Conservation (phyloP, 2,329 filamentous ascomycete species). For the Aspergillus phoenicis region DNA sequence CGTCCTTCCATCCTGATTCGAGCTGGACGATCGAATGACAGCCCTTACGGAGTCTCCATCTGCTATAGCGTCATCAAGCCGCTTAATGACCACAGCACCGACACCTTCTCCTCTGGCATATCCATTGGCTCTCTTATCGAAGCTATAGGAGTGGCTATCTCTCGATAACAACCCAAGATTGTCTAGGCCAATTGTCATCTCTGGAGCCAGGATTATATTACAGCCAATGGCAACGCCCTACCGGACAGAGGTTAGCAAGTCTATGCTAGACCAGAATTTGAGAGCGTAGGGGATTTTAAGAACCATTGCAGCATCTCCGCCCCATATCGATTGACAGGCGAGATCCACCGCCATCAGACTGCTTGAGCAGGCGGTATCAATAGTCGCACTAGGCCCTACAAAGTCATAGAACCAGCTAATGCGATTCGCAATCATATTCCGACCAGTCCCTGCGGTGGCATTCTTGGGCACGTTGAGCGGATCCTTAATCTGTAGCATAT, state of each 20-base stretch:
- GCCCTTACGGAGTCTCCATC: conserved; percentile 47
- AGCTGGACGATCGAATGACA: conserved; percentile 32
- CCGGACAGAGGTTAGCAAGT: not conserved
- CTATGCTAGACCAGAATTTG: not conserved
- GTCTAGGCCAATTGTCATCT: conserved; percentile 15
- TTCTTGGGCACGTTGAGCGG: conserved; percentile 18
- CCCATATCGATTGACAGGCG: conserved; percentile 24
- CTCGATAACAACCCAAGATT: conserved; percentile 16
- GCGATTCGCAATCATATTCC: conserved; percentile 37
- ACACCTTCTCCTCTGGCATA: conserved; percentile 56
- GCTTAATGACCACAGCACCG: conserved; percentile 53
- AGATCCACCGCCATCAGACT: conserved; percentile 29
- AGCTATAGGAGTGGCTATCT: conserved; percentile 19
- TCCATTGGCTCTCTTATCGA: conserved; percentile 46
- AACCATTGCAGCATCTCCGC: conserved; percentile 23
- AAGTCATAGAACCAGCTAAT: conserved; percentile 32
- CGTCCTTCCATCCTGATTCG: conserved; percentile 35
- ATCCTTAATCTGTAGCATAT: conserved; percentile 25
- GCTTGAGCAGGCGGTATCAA: conserved; percentile 35
- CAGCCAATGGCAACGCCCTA: conserved; percentile 20
- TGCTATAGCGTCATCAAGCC: conserved; percentile 47
- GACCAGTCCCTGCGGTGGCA: conserved; percentile 27
- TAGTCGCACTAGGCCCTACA: conserved; percentile 30
- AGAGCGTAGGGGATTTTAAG: not conserved
- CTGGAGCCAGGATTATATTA: conserved; percentile 20